Base-by-base conservation (phyloP, 192 early-diverging fungal genomes). In the Umbelopsis sp. region DNA sequence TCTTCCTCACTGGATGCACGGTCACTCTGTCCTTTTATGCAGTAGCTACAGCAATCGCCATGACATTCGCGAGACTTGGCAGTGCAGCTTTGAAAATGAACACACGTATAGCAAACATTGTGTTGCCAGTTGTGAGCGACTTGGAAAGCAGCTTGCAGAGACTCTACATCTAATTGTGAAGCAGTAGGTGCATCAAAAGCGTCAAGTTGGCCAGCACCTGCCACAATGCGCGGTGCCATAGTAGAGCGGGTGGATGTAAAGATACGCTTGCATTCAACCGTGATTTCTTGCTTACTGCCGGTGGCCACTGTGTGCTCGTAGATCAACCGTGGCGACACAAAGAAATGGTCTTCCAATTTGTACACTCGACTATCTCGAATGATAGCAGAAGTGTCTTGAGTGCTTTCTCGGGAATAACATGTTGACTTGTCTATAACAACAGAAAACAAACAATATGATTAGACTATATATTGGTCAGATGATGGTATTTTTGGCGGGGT, bases 291-390 rank as follows among this genome's bases (percentile, higher is more conserved):
- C 6, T 12, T 15, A 18, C 15, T 27, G 18, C 18, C 23, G 13
- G 8, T 11, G 7, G 1, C 25, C 11, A 12, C 7, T 30, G 27
- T 41, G 33, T 33, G 33, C 33, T 33, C 55, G 35, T 61, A 61
- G 12, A 61, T 16, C 30, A 61, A 35, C 12, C 27, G 55, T 3
- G 55, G 55, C 0, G 55, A 61, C 2, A 61, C 55, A 61, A 61
- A 61, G 52, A 61, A 61, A 35, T 61, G 55, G 30, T 61, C 55
- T 3, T 61, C 55, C 30, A 61, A 61, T 2, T 25, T 25, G 16
- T 61, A 61, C 30, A 61, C 55, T 61, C 30, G 21, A 13, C 33
- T 30, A 61, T 61, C 55, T 35, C 55, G 55, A 35, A 61, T n/a
- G 16, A 61, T 61, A 0, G 12, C 10, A 41, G 37, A 30, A 2